Evolutionary conservation across 352 stramenopile species (phyloP), one percentile per base, ranked within the genome.

Genomic region (Pythium diclinum): DNA sequence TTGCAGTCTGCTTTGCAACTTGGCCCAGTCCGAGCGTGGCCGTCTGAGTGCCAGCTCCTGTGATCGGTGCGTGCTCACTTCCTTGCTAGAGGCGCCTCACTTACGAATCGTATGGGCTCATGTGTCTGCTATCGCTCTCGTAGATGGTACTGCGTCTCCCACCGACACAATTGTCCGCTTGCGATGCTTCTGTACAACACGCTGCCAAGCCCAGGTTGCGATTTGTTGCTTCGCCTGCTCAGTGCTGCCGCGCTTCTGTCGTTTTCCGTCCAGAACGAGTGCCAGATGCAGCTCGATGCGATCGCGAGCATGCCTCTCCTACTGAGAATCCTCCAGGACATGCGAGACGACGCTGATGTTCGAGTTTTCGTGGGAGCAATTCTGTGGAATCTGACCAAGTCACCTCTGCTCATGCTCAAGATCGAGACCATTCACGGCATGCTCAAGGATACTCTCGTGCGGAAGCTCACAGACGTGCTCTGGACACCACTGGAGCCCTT

Each of bases 351-450:
- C 36, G 72, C 56, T 63, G 74, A 89, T n/a, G 57, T 88, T 5
- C 61, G 63, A 5, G 64, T 83, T 6, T 89, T 80, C 42, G 71
- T 78, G 3, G 81, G 80, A 6, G 77, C 73, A 11, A 77, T 65
- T 14, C 71, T 89, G 19, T 92, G 84, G 84, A 91, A 90, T 63
- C 58, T 91, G 49, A 79, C 67, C 59, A 92, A 92, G 56, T 80
- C 80, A 6, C 80, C 79, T 4, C 62, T 80, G 23, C 44, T 92
- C 5, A 44, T 90, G 28, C 66, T 92, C 19, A 88, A 87, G 40
- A 71, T 91, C n/a, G 84, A 92, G 80, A 89, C 84, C 3, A 76
- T 81, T n/a, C 83, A 91, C 59, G 78, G 77, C 1, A 74, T 91
- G 25, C 63, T 90, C 23, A 78, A 78, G 14, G 80, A 89, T 19